phyloP scores from a whole-genome alignment of 495 filamentous ascomycete species.

The Lophiotrema nucula region DNA sequence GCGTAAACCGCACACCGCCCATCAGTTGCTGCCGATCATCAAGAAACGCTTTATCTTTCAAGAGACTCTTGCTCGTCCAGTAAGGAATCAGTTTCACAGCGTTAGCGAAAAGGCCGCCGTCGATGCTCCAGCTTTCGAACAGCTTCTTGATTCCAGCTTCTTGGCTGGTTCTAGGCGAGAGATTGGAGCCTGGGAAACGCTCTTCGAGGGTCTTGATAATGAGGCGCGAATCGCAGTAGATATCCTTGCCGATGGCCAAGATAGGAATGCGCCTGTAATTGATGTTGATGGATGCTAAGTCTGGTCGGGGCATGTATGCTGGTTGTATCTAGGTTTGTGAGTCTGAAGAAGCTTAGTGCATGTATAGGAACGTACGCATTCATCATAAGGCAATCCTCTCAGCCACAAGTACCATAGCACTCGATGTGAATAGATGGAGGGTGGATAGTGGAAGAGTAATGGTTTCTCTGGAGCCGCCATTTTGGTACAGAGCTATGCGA shows the following conservation, averaged over 20 bases:
- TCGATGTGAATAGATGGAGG: slow-evolving; percentile 59
- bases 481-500: too few relatives aligned
- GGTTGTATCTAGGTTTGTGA: slow-evolving; percentile 58
- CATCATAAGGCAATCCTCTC: slow-evolving; percentile 54
- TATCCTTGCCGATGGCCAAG: slow-evolving; percentile 44
- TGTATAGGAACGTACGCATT: slow-evolving; percentile 49
- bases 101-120: slow-evolving; percentile 51
- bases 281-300: slow-evolving; percentile 35
- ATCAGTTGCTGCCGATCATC: slow-evolving; percentile 49
- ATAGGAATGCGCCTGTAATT: slow-evolving; percentile 60
- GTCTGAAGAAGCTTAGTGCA: slow-evolving; percentile 32
- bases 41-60: slow-evolving; percentile 51
- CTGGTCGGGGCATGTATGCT: slow-evolving; percentile 34
- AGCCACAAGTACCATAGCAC: slow-evolving; percentile 61
- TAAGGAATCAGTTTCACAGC: slow-evolving; percentile 51
- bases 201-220: slow-evolving; percentile 48
- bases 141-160: slow-evolving; percentile 30
- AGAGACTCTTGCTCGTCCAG: slow-evolving; percentile 43
- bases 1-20: slow-evolving; percentile 10
- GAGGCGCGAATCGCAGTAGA: slow-evolving; percentile 44
- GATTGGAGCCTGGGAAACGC: not conserved
- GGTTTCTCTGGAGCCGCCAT: not conserved
- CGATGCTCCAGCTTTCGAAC: slow-evolving; percentile 46
- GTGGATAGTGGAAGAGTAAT: slow-evolving; percentile 48
- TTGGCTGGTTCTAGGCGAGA: slow-evolving; percentile 1